Base-by-base conservation (phyloP, 345 rosid genomes). In the Psidium guajava region DNA sequence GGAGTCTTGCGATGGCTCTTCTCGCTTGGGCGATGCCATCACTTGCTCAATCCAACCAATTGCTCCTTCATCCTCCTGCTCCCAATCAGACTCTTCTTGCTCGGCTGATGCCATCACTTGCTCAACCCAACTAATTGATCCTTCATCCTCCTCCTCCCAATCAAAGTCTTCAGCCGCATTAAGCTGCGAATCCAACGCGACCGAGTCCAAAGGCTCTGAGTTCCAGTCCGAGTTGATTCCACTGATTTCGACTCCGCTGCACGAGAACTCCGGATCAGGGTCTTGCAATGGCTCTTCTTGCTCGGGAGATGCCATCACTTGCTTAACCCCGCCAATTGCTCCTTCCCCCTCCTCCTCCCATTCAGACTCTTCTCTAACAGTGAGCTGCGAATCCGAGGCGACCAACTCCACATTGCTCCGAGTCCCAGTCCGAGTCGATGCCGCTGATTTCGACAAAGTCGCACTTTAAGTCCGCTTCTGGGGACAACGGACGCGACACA, bases 201-300 rank as follows among this genome's bases (percentile, higher is more conserved):
- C 87, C 49, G 84, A 74, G 80, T 75, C 15, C n/a, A 14, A n/a
- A 44, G 24, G 57, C n/a, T 77, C 87, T 13, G 82, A 25, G 75
- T 32, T 21, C 77, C 13, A 69, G 77, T 40, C 77, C 24, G 22
- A 69, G 77, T 69, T 47, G 24, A 18, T 69, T 36, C 77, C 47
- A 6, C 20, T 18, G 77, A 40, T 40, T 40, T 36, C 47, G 25
- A 36, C 47, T 32, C 94, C 93, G 83, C 90, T 86, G 85, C 91
- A 84, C 81, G 86, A 82, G 83, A 91, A 85, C 75, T 89, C 90
- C 92, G 91, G 89, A 57, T 89, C 93, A 3, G 88, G 85, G 81
- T 86, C 87, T 44, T 82, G 86, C 47, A 5, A 75, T 54, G 87
- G 85, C 40, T 83, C 82, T 57, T 80, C 88, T 15, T 49, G 86